Conservation (phyloP, 768 basidiomycete genomes). For the Cyclocybe cylindracea region DNA sequence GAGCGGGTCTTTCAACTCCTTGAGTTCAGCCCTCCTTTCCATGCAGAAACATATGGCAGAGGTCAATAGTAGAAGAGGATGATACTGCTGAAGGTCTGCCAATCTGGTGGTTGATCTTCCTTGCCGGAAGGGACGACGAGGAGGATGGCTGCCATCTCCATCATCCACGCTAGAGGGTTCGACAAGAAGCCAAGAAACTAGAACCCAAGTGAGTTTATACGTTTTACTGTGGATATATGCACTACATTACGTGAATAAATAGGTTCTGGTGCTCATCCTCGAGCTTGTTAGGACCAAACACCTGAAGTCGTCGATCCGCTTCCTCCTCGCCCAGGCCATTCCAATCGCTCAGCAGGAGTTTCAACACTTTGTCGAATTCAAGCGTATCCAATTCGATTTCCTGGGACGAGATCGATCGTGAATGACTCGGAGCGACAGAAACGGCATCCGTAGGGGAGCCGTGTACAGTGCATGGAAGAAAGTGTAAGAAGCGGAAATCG, state of each 20-base stretch:
- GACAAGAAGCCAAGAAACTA: conserved; percentile 98
- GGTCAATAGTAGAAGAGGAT: conserved; percentile 89
- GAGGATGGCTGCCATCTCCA: conserved; percentile 94
- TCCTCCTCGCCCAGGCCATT: conserved; percentile 79
- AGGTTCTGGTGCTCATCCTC: conserved; percentile 89
- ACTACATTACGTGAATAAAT: conserved; percentile 69
- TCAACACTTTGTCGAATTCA: conserved; percentile 94
- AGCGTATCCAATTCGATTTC: conserved; percentile 98
- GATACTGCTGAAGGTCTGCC: conserved; percentile 98
- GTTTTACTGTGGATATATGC: not conserved
- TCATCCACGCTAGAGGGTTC: conserved; percentile 99
- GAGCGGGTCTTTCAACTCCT: conserved; percentile 98
- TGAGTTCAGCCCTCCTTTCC: conserved; percentile 96
- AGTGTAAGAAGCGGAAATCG: too few relatives aligned
- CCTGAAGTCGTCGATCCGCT: conserved; percentile 77
- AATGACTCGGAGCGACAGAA: too few relatives aligned
- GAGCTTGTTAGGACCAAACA: conserved; percentile 96
- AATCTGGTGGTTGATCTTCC: conserved; percentile 84
- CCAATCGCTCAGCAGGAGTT: conserved; percentile 86
- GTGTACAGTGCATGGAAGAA: too few relatives aligned
- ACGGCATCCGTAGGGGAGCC: too few relatives aligned
- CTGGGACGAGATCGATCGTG: too few relatives aligned
- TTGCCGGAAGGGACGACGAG: conserved; percentile 97
- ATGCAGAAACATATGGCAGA: conserved; percentile 98
- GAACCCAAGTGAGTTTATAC: not conserved